These are phyloP conservation scores for Aphanomyces cochlioides DNA, from an alignment of 352 stramenopile species.

Conservation along the genomic window DNA sequence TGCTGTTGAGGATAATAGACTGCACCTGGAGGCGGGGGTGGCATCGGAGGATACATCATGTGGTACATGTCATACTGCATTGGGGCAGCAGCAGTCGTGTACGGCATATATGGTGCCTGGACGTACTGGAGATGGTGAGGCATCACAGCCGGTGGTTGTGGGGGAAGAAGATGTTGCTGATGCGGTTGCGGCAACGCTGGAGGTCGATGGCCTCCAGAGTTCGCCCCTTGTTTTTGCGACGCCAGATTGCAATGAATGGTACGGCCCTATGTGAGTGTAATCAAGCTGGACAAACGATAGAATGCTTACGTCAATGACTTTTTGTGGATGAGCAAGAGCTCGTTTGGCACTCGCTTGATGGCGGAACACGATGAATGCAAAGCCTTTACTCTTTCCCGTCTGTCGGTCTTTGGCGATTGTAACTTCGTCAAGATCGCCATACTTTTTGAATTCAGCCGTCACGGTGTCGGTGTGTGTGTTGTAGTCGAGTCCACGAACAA, in stretches of 20 bases:
- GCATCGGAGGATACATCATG: slow-evolving; percentile 22
- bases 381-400: slow-evolving; percentile 65
- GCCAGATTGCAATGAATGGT: slow-evolving; percentile 57
- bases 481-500: slow-evolving; percentile 55
- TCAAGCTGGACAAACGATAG: neutral
- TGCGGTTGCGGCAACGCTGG: neutral
- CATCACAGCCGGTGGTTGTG: slow-evolving; percentile 10
- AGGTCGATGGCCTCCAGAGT: slow-evolving; percentile 8
- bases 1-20: too few relatives aligned
- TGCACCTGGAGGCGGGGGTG: neutral
- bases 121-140: neutral
- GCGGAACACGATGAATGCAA: slow-evolving; percentile 60
- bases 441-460: slow-evolving; percentile 55
- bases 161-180: neutral
- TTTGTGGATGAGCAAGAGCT: slow-evolving; percentile 58
- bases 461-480: slow-evolving; percentile 53
- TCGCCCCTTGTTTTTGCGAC: slow-evolving; percentile 30
- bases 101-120: neutral
- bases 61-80: slow-evolving; percentile 19
- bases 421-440: slow-evolving; percentile 53
- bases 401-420: slow-evolving; percentile 47
- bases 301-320: slow-evolving; percentile 54
- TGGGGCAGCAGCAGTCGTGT: neutral
- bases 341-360: slow-evolving; percentile 42
- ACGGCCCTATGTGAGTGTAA: slow-evolving; percentile 39